A percentile compares a stretch with the other conserved stretches of the same genome.
These are phyloP conservation scores for Colletotrichum scovillei DNA, from an alignment of 2,329 filamentous ascomycete species.

Conservation along the genomic window DNA sequence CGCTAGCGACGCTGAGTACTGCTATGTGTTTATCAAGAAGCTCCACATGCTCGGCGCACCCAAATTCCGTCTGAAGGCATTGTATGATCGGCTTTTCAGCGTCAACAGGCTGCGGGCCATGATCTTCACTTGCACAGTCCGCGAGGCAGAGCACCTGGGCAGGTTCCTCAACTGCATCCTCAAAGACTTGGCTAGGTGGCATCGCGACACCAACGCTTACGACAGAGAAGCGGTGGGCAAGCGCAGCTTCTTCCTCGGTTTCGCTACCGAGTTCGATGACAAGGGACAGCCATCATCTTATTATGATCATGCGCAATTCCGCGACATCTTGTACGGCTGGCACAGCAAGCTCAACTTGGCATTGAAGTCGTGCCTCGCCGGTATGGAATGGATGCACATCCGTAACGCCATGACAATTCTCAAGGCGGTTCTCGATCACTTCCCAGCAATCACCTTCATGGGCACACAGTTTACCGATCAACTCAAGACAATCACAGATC, in stretches of 20 bases:
- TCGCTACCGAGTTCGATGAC: conserved; percentile 78
- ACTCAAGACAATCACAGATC: conserved; percentile 72
- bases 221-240: conserved; percentile 80
- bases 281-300: conserved; percentile 78
- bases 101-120: conserved; percentile 83
- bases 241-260: conserved; percentile 73
- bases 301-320: conserved; percentile 87
- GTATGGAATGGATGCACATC: conserved; percentile 96
- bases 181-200: conserved; percentile 85
- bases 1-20: conserved; percentile 88
- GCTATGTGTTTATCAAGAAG: conserved; percentile 86
- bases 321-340: conserved; percentile 88
- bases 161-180: conserved; percentile 88
- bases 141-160: conserved; percentile 93
- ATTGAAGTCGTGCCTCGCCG: conserved; percentile 83
- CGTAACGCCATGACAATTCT: conserved; percentile 93
- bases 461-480: conserved; percentile 74
- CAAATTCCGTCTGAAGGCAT: conserved; percentile 85
- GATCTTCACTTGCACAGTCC: conserved; percentile 89
- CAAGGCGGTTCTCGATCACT: conserved; percentile 82
- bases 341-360: conserved; percentile 85
- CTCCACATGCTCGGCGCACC: conserved; percentile 87
- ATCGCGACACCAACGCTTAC: conserved; percentile 69
- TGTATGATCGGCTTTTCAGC: conserved; percentile 87
- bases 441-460: conserved; percentile 92